Conservation (phyloP, 2,329 filamentous ascomycete genomes). For the Claviceps purpurea region DNA sequence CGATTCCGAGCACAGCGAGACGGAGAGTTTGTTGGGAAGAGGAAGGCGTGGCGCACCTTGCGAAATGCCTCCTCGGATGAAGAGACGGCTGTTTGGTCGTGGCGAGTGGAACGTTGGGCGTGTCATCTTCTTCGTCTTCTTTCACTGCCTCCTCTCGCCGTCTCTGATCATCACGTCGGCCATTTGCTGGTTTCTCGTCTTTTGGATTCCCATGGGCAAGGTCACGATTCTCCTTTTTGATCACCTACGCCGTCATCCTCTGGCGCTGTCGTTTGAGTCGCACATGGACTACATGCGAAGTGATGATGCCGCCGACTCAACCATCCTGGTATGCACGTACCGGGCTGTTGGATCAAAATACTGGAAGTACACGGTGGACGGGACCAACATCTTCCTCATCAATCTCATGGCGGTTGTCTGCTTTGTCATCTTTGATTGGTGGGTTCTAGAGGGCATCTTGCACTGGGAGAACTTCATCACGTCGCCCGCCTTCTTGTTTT, state of each 20-base stretch:
- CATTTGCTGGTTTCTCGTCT: slow-evolving; percentile 92
- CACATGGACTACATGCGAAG: slow-evolving; percentile 63
- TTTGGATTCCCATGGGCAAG: slow-evolving; percentile 97
- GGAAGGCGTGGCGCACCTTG: slow-evolving; percentile 33
- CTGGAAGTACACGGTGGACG: slow-evolving; percentile 98
- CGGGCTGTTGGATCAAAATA: slow-evolving; percentile 88
- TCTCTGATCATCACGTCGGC: slow-evolving; percentile 73
- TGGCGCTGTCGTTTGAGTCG: slow-evolving; percentile 86
- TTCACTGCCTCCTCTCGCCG: slow-evolving; percentile 84
- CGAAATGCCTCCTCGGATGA: slow-evolving; percentile 33
- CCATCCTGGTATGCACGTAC: slow-evolving; percentile 91
- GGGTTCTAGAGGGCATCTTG: slow-evolving; percentile 56
- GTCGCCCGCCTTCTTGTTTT: slow-evolving; percentile 74
- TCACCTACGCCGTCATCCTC: slow-evolving; percentile 81
- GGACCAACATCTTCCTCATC: slow-evolving; percentile 97
- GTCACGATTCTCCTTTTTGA: slow-evolving; percentile 81
- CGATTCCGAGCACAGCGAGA: slow-evolving; percentile 73
- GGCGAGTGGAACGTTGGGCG: slow-evolving; percentile 92
- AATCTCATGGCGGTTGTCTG: slow-evolving; percentile 89
- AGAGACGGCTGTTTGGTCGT: slow-evolving; percentile 82
- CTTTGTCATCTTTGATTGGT: slow-evolving; percentile 90
- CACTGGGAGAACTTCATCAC: slow-evolving; percentile 62
- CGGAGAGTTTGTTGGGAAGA: slow-evolving; percentile 70
- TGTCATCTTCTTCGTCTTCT: slow-evolving; percentile 91
- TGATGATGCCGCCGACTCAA: slow-evolving; percentile 59